phyloP scores from a whole-genome alignment of 2,329 filamentous ascomycete genomes.

The Helicocarpus griseus region DNA sequence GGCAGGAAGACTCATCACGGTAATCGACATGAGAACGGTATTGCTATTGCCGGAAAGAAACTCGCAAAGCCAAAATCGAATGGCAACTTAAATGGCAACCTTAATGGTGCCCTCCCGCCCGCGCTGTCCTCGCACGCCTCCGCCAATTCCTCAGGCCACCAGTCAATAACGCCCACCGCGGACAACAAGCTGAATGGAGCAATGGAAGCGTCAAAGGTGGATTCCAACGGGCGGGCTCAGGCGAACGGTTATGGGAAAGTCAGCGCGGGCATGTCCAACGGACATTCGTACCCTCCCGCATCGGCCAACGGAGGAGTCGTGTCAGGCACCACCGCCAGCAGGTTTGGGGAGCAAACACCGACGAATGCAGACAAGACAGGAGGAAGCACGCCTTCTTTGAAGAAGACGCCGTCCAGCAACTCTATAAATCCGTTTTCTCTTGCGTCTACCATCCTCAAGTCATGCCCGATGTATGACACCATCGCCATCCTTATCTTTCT shows the following conservation, averaged over 20 bases:
- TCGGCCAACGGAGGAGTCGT: slow-evolving; percentile 20
- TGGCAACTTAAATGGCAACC: slow-evolving; percentile 44
- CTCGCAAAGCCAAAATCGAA: slow-evolving; percentile 49
- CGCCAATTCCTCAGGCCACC: slow-evolving; percentile 23
- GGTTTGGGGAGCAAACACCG: slow-evolving; percentile 15
- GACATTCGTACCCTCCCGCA: slow-evolving; percentile 23
- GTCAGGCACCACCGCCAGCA: slow-evolving; percentile 12
- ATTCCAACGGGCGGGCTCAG: slow-evolving; percentile 25
- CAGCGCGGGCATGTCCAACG: slow-evolving; percentile 26
- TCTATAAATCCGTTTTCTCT: slow-evolving; percentile 66
- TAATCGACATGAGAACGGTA: slow-evolving; percentile 76
- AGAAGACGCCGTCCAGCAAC: slow-evolving; percentile 24
- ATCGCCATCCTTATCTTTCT: slow-evolving; percentile 94
- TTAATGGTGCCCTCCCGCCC: slow-evolving; percentile 33
- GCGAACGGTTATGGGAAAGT: slow-evolving; percentile 29
- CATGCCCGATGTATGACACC: slow-evolving; percentile 86
- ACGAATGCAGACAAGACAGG: slow-evolving; percentile 22
- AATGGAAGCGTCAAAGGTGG: slow-evolving; percentile 23
- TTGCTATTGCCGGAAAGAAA: slow-evolving; percentile 68
- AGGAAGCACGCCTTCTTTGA: slow-evolving; percentile 11
- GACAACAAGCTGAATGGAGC: slow-evolving; percentile 20
- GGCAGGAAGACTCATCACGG: slow-evolving; percentile 55
- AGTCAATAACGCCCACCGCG: slow-evolving; percentile 18
- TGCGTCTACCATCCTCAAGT: slow-evolving; percentile 75
- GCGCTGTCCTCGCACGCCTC: slow-evolving; percentile 28